Evolutionary conservation across 495 filamentous ascomycete genomes (phyloP).

Genomic region (Penicillium tannophilum): DNA sequence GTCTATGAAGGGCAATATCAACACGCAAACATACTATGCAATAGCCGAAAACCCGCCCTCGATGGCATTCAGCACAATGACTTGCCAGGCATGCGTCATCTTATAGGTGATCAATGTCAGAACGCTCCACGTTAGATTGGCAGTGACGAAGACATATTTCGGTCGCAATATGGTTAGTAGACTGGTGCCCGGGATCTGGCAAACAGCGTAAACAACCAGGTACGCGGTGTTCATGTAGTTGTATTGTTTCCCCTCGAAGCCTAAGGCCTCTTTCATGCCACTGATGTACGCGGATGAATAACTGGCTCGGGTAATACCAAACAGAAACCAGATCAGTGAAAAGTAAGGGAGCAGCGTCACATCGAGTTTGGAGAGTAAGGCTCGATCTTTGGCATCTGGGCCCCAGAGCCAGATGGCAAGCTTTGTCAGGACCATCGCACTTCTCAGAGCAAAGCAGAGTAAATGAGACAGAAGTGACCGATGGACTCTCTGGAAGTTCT

Average conservation of each 20-base stretch:
- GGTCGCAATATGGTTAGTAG: conserved; percentile 33
- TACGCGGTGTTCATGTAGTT: conserved; percentile 45
- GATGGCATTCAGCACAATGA: conserved; percentile 37
- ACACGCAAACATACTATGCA: conserved; percentile 29
- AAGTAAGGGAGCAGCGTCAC: conserved; percentile 38
- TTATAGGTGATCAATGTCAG: conserved; percentile 37
- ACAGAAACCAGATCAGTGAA: conserved; percentile 40
- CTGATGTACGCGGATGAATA: conserved; percentile 44
- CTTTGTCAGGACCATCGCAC: conserved; percentile 16
- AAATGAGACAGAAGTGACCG: background rate
- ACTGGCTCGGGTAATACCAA: conserved; percentile 39
- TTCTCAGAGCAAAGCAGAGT: conserved; percentile 1
- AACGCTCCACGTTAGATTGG: conserved; percentile 37
- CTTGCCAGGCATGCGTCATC: conserved; percentile 38
- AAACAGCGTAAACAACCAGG: conserved; percentile 40
- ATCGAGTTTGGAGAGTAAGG: conserved; percentile 33
- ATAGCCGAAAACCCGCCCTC: conserved; percentile 40
- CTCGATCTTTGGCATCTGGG: conserved; percentile 28
- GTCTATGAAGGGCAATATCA: background rate
- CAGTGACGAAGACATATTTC: conserved; percentile 38
- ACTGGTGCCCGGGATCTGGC: conserved; percentile 40
- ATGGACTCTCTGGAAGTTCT: background rate
- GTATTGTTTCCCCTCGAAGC: conserved; percentile 39
- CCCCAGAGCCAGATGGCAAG: conserved; percentile 36
- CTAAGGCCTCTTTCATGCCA: conserved; percentile 38